Conservation (phyloP, 805 yeast genomes). For the Yamadazyma tumulicola region DNA sequence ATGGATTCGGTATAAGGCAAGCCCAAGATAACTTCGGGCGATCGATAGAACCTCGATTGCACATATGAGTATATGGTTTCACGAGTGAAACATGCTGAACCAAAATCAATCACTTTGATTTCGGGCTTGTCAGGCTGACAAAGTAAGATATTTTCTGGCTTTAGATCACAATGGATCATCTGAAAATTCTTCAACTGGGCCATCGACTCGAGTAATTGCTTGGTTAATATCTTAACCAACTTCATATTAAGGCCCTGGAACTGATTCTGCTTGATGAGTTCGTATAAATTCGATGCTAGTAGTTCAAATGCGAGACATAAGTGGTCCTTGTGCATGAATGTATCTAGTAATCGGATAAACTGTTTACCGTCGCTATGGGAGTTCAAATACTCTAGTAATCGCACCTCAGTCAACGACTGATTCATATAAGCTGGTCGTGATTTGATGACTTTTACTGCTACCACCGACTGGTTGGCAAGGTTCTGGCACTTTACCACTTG, state of each 20-base stretch:
- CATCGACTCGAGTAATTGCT: constrained; percentile 78
- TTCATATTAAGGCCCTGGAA: constrained; percentile 85
- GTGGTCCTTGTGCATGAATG: constrained; percentile 89
- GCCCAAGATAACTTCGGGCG: constrained; percentile 92
- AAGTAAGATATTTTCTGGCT: constrained; percentile 90
- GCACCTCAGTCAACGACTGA: constrained; percentile 88
- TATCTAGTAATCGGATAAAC: constrained; percentile 76
- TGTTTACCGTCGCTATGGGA: constrained; percentile 63
- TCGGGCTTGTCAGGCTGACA: constrained; percentile 79
- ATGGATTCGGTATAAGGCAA: constrained; percentile 89
- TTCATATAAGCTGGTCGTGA: constrained; percentile 87
- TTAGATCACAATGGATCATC: constrained; percentile 92
- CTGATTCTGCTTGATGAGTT: constrained; percentile 86
- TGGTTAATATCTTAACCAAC: constrained; percentile 71
- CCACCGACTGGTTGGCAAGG: constrained; percentile 73
- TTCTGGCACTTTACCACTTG: constrained; percentile 95
- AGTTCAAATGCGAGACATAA: constrained; percentile 90
- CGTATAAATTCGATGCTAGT: constrained; percentile 83
- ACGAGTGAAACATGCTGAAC: constrained; percentile 89
- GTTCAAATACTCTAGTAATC: constrained; percentile 77
- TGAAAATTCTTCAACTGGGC: constrained; percentile 76
- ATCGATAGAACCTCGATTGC: constrained; percentile 88
- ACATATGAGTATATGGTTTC: constrained; percentile 88
- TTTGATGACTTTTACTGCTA: constrained; percentile 93
- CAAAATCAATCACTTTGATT: constrained; percentile 92